Evolutionary conservation across 2,329 filamentous ascomycete species (phyloP).

Genomic region (Epichloe sylvatica): DNA sequence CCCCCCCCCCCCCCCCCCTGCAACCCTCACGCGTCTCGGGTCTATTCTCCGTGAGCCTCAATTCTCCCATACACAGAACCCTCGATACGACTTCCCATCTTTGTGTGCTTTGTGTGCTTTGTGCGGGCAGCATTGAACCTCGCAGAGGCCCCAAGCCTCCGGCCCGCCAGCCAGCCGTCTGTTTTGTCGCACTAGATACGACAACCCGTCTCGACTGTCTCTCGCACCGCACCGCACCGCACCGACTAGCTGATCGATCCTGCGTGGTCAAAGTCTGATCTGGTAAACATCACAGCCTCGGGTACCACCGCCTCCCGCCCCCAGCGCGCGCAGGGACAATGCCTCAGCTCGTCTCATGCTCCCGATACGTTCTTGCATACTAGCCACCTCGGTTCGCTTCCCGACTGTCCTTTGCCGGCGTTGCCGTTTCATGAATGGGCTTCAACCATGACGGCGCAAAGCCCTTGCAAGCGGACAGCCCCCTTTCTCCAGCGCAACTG

Average conservation of each 20-base stretch:
- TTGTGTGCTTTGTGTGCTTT: background rate
- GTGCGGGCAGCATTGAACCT: background rate
- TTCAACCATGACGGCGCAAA: constrained; percentile 34
- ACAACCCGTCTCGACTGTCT: background rate
- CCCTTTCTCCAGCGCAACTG: constrained; percentile 43
- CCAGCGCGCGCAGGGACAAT: constrained; percentile 5
- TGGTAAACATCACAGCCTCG: constrained; percentile 1
- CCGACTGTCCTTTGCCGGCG: background rate
- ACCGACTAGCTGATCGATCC: background rate
- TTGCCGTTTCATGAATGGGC: constrained; percentile 19
- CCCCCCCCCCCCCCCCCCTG: constrained; percentile 4
- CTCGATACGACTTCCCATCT: background rate
- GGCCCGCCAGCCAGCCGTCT: background rate
- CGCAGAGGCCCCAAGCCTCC: background rate
- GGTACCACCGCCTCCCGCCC: background rate
- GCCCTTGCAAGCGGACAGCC: constrained; percentile 32
- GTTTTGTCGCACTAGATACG: background rate
- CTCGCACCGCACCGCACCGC: background rate
- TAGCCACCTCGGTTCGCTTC: background rate
- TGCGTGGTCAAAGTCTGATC: background rate
- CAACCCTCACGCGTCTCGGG: constrained; percentile 16
- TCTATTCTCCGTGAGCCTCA: background rate
- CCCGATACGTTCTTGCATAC: constrained; percentile 2
- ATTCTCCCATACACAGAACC: background rate
- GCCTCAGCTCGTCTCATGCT: constrained; percentile 4